Percentiles rank a stretch among this genome's conserved stretches.
Conservation (phyloP, 768 basidiomycete species). For the Mycena belliarum region DNA sequence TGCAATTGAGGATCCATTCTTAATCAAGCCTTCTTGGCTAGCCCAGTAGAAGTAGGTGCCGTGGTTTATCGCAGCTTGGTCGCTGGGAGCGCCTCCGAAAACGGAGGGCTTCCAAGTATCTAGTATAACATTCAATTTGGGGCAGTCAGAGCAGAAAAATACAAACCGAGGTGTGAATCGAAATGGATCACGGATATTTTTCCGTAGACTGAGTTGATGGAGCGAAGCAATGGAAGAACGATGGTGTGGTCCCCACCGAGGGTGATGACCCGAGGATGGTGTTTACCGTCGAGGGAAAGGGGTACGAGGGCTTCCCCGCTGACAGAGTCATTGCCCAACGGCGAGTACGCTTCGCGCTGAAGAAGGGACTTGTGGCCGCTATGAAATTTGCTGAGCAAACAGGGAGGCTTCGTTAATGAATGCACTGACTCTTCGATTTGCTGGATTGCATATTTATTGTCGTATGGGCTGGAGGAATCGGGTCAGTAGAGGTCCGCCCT, state of each 20-base stretch:
- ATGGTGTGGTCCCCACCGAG: constrained; percentile 91
- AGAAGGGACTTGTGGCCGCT: constrained; percentile 67
- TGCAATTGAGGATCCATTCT: constrained; percentile 80
- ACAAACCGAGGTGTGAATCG: constrained; percentile 68
- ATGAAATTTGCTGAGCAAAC: background rate
- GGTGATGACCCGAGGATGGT: constrained; percentile 79
- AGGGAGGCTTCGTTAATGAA: background rate
- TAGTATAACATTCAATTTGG: constrained; percentile 12
- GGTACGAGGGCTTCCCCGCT: constrained; percentile 60
- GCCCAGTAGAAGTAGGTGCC: constrained; percentile 94
- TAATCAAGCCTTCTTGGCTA: constrained; percentile 76
- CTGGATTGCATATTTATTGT: constrained; percentile 70
- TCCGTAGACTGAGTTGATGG: constrained; percentile 76
- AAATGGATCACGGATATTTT: constrained; percentile 84
- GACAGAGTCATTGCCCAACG: constrained; percentile 61
- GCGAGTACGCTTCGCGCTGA: constrained; percentile 60
- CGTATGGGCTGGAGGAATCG: constrained; percentile 54
- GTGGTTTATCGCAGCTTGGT: constrained; percentile 78
- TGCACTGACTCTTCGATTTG: constrained; percentile 57
- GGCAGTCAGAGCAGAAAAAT: constrained; percentile 19
- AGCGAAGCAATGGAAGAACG: constrained; percentile 59
- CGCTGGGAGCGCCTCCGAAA: constrained; percentile 73
- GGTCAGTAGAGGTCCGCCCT: background rate
- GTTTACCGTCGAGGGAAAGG: constrained; percentile 66
- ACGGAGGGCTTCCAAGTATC: constrained; percentile 79